Base-by-base conservation (phyloP, 192 early-diverging fungal species). In the Funneliformis geosporum region DNA sequence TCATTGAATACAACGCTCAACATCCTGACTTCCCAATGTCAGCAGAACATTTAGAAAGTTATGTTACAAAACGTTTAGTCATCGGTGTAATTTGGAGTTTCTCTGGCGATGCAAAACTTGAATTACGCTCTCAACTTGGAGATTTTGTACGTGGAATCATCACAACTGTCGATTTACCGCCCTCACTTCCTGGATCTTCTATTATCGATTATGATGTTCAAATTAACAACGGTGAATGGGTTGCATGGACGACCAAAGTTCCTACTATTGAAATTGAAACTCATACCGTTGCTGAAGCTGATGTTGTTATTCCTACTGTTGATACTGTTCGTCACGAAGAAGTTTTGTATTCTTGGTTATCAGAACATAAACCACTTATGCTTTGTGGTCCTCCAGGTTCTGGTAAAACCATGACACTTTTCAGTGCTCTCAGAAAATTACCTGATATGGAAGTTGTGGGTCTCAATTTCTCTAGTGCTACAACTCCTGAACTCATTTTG, bases 381-480 rank as follows among this genome's bases (percentile, higher is more conserved):
- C 88, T 99, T 40, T 99, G 99, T 83, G 99, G 99, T 64, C 98
- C 99, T 76, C 99, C 99, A 8, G 99, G 99, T 40, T 97, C 95
- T 33, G 98, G 97, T 82, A 99, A 99, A 88, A 99, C 97, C 46
- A 99, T 99, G 99, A 99, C 99, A 5, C 83, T 99, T 46, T 95
- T 99, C 84, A 92, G 95, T 73, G 96, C 97, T 2, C 87, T 99
- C 68, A 94, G 99, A 27, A 96, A 94, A 79, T 84, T 98, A 43
- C 91, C 96, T 7, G 95, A 97, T 73, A 93, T 98, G 89, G 96
- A 99, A 83, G 97, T 99, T 3, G 96, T 96, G 2, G 96, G 94
- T 80, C 94, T 99, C 69, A 99, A 99, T 83, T 99, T 99, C 82
- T 99, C 98, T 25, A 95, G 96, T 82, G 98, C 96, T 8, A 98